Evolutionary conservation across 345 rosid species (phyloP).

Genomic region (Nasturtium officinale): DNA sequence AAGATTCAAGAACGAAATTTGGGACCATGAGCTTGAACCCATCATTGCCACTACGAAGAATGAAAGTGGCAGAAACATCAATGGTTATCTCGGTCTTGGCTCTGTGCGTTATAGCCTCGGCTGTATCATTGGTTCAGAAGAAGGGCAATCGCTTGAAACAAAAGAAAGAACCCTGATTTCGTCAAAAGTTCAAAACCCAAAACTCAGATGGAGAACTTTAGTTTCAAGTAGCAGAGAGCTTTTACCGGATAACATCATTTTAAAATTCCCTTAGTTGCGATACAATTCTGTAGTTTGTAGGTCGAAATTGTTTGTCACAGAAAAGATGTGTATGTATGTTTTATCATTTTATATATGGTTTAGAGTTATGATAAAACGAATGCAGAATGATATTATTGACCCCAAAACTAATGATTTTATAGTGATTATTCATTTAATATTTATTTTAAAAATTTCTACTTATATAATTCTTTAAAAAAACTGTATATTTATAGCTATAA

Average conservation of each 20-base stretch:
- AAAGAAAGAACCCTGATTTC: conserved; percentile 24
- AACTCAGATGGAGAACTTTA: conserved; percentile 12
- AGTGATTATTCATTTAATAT: not conserved
- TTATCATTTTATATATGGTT: not conserved
- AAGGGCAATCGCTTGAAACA: conserved; percentile 32
- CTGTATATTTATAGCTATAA: not conserved
- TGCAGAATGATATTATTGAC: not conserved
- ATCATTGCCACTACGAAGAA: conserved; percentile 37
- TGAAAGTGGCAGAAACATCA: conserved; percentile 43
- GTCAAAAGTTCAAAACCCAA: not conserved
- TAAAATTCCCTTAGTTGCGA: not conserved
- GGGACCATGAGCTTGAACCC: conserved; percentile 55
- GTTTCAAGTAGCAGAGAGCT: not conserved
- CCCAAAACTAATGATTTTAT: too few species aligned
- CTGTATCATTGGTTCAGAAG: conserved; percentile 42
- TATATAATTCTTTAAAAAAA: too few species aligned
- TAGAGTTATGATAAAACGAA: not conserved
- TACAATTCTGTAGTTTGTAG: conserved; percentile 20
- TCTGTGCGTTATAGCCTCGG: conserved; percentile 44
- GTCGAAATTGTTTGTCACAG: conserved; percentile 15
- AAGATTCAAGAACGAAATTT: conserved; percentile 57
- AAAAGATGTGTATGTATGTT: conserved; percentile 28
- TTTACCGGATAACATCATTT: not conserved
- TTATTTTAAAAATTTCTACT: too few species aligned
- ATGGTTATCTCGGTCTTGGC: conserved; percentile 40